phyloP scores from a whole-genome alignment of 495 filamentous ascomycete species.

The Sphaerosporella brunnea region DNA sequence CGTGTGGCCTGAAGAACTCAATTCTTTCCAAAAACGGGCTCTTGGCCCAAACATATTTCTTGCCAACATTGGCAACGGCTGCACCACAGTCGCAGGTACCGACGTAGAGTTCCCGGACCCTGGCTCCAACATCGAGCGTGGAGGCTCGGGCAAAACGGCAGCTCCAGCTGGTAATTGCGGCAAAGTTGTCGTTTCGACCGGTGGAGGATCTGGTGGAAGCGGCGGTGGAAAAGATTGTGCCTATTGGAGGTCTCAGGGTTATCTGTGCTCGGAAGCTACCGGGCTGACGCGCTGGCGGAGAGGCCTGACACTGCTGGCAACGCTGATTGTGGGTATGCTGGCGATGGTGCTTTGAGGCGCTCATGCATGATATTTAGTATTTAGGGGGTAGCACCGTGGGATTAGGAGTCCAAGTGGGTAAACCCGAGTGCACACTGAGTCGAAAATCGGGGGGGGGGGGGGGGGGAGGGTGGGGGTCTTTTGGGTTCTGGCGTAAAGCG shows the following conservation, averaged over 20 bases:
- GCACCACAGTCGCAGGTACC: conserved; percentile 31
- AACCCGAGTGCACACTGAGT: too few species aligned
- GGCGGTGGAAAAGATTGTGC: background rate
- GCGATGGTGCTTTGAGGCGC: too few species aligned
- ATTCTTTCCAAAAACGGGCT: conserved; percentile 2
- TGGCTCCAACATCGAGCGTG: conserved; percentile 24
- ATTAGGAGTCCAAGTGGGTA: too few species aligned
- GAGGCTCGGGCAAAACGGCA: background rate
- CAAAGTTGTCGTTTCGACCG: background rate
- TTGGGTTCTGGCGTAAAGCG: too few species aligned
- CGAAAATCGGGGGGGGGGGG: too few species aligned
- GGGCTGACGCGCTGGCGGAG: too few species aligned
- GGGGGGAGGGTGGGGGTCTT: too few species aligned
- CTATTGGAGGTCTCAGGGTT: conserved; percentile 1
- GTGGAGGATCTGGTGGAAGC: background rate
- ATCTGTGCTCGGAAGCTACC: background rate
- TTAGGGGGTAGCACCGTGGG: too few species aligned
- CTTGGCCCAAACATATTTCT: conserved; percentile 45
- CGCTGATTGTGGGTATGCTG: too few species aligned
- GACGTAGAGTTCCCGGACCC: conserved; percentile 43
- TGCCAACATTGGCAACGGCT: conserved; percentile 42
- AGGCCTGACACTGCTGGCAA: too few species aligned
- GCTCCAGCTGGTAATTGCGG: conserved; percentile 4
- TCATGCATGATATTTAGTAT: too few species aligned
- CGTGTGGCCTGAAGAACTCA: background rate